Conservation (phyloP, 148 eudicot genomes). For the Simmondsia chinensis region DNA sequence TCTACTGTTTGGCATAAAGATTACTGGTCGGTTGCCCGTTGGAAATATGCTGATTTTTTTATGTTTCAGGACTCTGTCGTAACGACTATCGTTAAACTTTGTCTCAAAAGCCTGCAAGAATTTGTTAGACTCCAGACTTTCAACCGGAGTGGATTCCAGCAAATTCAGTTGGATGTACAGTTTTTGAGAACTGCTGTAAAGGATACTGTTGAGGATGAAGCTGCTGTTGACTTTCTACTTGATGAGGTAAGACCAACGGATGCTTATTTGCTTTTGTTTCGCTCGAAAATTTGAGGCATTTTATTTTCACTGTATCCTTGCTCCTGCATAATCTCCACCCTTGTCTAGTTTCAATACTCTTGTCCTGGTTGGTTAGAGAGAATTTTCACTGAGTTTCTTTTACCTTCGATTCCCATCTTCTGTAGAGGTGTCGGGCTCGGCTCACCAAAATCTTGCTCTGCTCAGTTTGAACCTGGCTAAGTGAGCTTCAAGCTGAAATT, state of each 20-base stretch:
- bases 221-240: slow-evolving; percentile 80
- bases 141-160: slow-evolving; percentile 98
- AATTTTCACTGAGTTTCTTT: too few relatives aligned
- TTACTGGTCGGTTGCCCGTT: too few relatives aligned
- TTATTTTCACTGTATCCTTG: not conserved
- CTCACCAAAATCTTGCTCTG: too few relatives aligned
- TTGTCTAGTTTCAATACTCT: too few relatives aligned
- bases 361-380: too few relatives aligned
- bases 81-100: slow-evolving; percentile 64
- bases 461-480: too few relatives aligned
- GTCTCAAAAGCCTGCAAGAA: slow-evolving; percentile 92
- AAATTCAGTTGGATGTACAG: slow-evolving; percentile 91
- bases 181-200: slow-evolving; percentile 59
- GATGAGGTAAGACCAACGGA: slow-evolving; percentile 93
- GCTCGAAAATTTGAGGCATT: not conserved
- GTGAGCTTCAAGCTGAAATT: too few relatives aligned
- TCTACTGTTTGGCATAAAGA: too few relatives aligned
- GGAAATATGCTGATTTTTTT: not conserved
- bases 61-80: slow-evolving; percentile 75
- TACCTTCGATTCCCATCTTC: too few relatives aligned
- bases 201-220: slow-evolving; percentile 83
- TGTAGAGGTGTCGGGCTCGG: too few relatives aligned
- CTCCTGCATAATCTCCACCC: too few relatives aligned
- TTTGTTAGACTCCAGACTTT: slow-evolving; percentile 85
- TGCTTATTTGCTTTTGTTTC: too few relatives aligned